Evolutionary conservation across 345 rosid species (phyloP).

Genomic region (Sonneratia caseolaris): DNA sequence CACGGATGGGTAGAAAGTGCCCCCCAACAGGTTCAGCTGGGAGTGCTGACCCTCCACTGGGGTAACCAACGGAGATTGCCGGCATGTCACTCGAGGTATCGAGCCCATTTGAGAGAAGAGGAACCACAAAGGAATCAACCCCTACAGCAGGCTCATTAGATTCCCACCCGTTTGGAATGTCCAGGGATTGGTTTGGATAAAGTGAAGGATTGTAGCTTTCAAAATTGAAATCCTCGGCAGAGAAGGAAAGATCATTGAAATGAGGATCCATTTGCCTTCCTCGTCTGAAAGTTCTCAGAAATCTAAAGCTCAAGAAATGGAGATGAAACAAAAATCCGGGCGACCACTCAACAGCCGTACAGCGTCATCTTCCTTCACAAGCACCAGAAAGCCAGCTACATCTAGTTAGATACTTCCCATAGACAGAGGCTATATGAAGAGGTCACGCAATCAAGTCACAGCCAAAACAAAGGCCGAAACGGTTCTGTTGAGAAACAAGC

Average conservation of each 20-base stretch:
- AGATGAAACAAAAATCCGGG: no score
- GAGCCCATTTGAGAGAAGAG: background rate
- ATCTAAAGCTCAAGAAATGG: no score
- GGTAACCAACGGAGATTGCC: background rate
- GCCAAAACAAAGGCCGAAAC: no score
- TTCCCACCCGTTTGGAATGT: background rate
- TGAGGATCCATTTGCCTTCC: background rate
- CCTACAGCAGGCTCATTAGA: background rate
- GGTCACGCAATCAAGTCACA: no score
- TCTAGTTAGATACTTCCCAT: no score
- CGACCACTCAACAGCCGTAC: no score
- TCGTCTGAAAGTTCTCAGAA: no score
- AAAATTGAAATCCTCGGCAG: background rate
- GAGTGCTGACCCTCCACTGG: background rate
- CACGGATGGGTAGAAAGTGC: background rate
- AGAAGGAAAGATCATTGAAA: background rate
- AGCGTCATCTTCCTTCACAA: no score
- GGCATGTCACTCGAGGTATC: background rate
- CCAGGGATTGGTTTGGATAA: background rate
- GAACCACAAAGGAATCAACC: background rate
- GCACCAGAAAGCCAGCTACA: no score
- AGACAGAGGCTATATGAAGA: no score
- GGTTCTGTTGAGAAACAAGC: no score
- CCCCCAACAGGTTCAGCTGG: background rate
- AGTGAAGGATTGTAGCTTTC: background rate